Evolutionary conservation across 2,329 filamentous ascomycete species (phyloP), one percentile per base, ranked within the genome.

Genomic region (Sporothrix humicola): DNA sequence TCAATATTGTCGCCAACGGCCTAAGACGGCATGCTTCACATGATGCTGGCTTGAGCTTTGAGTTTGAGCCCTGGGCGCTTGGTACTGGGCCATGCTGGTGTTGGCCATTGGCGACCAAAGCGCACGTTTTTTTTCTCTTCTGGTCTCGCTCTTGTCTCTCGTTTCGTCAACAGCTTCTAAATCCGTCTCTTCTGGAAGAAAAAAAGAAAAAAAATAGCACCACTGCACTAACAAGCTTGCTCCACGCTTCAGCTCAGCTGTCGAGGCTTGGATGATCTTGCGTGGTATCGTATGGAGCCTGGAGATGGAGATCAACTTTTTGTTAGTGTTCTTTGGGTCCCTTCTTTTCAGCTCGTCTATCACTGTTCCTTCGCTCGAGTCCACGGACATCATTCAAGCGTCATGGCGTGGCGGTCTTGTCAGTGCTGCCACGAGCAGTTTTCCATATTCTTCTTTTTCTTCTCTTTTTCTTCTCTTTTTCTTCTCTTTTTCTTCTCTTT

Each of bases 41-140:
- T 26, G 52, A 56, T 56, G 52, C 20, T 56, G 52, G 52, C 52
- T 54, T 15, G n/a, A 9, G 52, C 52, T 54, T 54, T 20, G 31
- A 3, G 31, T 23, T 23, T n/a, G 23, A 23, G 52, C 52, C 26
- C 20, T 23, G n/a, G 52, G 23, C 20, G 1, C 20, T 23, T 20
- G 10, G n/a, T n/a, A n/a, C n/a, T n/a, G n/a, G n/a, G n/a, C n/a
- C n/a, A n/a, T n/a, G n/a, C n/a, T n/a, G n/a, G 58, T 42, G 31
- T 31, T 42, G 58, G 50, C n/a, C n/a, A 54, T 20, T 54, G 50
- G 58, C 58, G 58, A 61, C 58, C 58, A 61, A 42, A 61, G 58
- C 58, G 13, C n/a, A 37, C 26, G 10, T 48, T 48, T 8, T 37
- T 37, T 37, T 37, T 37, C 31, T 37, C 31, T 26, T 26, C 31